Percentiles rank a stretch among this genome's conserved stretches.
Evolutionary conservation across 148 eudicot species (phyloP).

Genomic region (Hydrangea macrophylla): DNA sequence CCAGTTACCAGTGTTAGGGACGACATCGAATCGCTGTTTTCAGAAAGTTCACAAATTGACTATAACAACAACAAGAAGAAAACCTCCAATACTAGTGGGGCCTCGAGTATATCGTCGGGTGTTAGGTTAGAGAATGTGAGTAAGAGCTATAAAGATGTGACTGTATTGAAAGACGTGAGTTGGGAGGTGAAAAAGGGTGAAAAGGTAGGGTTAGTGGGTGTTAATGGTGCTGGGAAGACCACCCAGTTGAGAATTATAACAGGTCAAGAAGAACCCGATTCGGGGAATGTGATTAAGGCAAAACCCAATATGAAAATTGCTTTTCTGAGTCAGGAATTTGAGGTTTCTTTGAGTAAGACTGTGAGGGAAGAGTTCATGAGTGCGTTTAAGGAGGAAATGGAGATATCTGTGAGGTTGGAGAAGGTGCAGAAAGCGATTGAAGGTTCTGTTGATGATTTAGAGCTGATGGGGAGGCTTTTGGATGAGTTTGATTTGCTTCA

Average conservation of each 20-base stretch:
- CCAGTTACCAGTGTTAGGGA: constrained; percentile 32
- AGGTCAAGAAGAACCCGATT: constrained; percentile 86
- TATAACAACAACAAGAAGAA: constrained; percentile 39
- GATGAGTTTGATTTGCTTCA: constrained; percentile 94
- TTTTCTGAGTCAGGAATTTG: constrained; percentile 93
- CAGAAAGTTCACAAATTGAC: constrained; percentile 34
- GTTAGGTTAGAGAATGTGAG: constrained; percentile 78
- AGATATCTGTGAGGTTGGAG: constrained; percentile 66
- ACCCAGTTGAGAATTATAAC: constrained; percentile 89
- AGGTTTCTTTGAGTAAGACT: constrained; percentile 74
- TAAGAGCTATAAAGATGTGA: constrained; percentile 78
- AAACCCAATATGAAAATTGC: constrained; percentile 78
- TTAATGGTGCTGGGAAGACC: constrained; percentile 97
- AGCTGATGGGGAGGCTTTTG: constrained; percentile 93
- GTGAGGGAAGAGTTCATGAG: constrained; percentile 88
- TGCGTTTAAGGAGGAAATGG: constrained; percentile 92
- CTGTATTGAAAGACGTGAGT: constrained; percentile 69
- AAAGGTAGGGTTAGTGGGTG: constrained; percentile 92
- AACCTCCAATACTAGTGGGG: constrained; percentile 56
- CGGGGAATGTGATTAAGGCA: constrained; percentile 88
- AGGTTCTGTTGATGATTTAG: constrained; percentile 80
- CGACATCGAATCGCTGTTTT: constrained; percentile 73
- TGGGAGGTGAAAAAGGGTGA: constrained; percentile 99
- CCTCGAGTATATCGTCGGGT: constrained; percentile 86
- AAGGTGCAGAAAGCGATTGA: constrained; percentile 93